phyloP scores from a whole-genome alignment of 371 early-diverging fungal species.

The Phascolomyces articulosus region DNA sequence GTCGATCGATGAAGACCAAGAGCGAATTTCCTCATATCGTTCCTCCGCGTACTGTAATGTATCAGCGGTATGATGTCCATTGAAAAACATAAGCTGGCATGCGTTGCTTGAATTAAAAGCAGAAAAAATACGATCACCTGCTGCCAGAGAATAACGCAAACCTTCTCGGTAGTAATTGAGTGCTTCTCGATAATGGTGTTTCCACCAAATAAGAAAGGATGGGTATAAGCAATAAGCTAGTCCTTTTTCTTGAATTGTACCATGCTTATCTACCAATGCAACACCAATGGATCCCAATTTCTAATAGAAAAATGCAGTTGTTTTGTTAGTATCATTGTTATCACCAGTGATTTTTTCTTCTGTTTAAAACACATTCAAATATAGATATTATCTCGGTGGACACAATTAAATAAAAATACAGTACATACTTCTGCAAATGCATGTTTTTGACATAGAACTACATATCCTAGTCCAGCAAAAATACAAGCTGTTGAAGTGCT shows the following conservation, averaged over 20 bases:
- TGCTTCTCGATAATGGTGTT: slow-evolving; percentile 31
- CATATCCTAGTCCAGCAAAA: slow-evolving; percentile 33
- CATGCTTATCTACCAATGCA: slow-evolving; percentile 25
- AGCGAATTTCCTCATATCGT: slow-evolving; percentile 38
- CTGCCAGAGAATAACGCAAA: slow-evolving; percentile 18
- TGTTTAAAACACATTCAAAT: not conserved
- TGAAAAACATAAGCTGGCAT: slow-evolving; percentile 20
- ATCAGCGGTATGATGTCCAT: slow-evolving; percentile 25
- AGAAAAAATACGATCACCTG: slow-evolving; percentile 47
- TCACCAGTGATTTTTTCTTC: no score
- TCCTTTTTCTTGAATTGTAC: slow-evolving; percentile 36
- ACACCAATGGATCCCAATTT: slow-evolving; percentile 39
- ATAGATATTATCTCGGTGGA: slow-evolving; percentile 14
- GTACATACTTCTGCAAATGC: slow-evolving; percentile 29
- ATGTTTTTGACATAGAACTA: slow-evolving; percentile 24
- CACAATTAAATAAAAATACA: not conserved
- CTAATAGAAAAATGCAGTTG: slow-evolving; percentile 4
- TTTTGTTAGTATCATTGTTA: no score
- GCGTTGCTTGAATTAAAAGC: slow-evolving; percentile 35
- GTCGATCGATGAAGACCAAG: slow-evolving; percentile 37
- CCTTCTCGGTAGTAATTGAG: slow-evolving; percentile 13
- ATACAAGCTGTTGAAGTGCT: slow-evolving; percentile 29
- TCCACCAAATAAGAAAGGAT: slow-evolving; percentile 35
- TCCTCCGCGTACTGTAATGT: slow-evolving; percentile 26
- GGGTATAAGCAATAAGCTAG: slow-evolving; percentile 36